Evolutionary conservation across 495 filamentous ascomycete species (phyloP), one percentile per base, ranked within the genome.

Genomic region (Penicillium canariense): DNA sequence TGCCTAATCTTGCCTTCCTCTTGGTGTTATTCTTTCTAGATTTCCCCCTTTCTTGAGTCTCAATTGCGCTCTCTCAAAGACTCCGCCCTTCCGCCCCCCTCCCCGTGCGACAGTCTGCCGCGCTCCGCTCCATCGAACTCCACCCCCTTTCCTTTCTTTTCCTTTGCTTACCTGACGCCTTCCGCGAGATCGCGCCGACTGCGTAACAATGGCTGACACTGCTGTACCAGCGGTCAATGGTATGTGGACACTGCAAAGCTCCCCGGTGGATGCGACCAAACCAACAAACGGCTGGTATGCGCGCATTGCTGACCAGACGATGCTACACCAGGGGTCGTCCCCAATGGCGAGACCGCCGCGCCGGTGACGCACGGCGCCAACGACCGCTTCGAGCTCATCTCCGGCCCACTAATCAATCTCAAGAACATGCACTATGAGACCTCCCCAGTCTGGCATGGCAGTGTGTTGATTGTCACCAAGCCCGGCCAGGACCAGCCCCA

Each of bases 371-470:
- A 35, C 50, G 31, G 43, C 34, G 40, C 52, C 6, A 55, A 35
- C 30, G 54, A 61, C 27, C 58, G 58, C 40, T 65, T 67, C 50
- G 61, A 60, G 31, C 52, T 96, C 17, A 75, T 88, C 30, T 89
- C 86, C 60, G 91, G 91, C 12, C 91, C 91, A 8, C 69, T 96
- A 51, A 70, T 96, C 61, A 96, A 96, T 69, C 90, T 93, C 68
- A 82, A 85, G 57, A 84, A 86, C 63, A 94, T 91, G 88, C 85
- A 86, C 69, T 79, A 81, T 36, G 75, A 73, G 46, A 61, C 69
- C 10, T 63, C 68, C 9, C 71, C 81, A 8, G 65, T 71, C 23
- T 96, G 91, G 91, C 78, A 87, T 61, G 91, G 91, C 26, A 94
- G 88, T 65, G 87, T 96, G 12, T 71, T 96, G 63, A 74, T 96